Percentiles rank a stretch among this genome's conserved stretches.
These are phyloP conservation scores for Pterocarpus santalinus DNA, from an alignment of 306 rosid genomes.

Conservation along the genomic window DNA sequence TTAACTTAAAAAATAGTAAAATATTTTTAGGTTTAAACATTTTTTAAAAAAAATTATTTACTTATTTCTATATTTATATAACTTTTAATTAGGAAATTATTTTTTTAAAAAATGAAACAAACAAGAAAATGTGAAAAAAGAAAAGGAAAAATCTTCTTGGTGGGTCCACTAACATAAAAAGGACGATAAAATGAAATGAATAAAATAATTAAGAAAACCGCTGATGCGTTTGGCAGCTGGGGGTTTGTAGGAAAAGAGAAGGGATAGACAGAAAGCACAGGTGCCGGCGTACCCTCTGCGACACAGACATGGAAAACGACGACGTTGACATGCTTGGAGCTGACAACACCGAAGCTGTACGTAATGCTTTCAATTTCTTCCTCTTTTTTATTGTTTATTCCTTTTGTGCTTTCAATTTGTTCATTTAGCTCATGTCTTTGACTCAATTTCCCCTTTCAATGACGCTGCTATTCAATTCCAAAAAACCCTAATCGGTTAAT, in stretches of 20 bases:
- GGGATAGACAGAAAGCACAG: conserved; percentile 17
- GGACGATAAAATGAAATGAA: neutral
- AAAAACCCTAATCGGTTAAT: conserved; percentile 47
- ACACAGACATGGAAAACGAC: conserved; percentile 60
- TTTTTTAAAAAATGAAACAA: too few relatives aligned
- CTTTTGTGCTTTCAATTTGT: neutral
- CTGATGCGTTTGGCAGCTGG: neutral
- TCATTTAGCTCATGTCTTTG: neutral
- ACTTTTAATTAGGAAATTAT: too few relatives aligned
- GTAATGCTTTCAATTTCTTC: conserved; percentile 15
- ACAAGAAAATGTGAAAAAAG: too few relatives aligned
- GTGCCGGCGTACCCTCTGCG: conserved; percentile 34
- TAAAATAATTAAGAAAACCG: neutral
- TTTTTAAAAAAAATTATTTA: too few relatives aligned
- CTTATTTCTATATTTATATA: too few relatives aligned
- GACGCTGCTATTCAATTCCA: neutral
- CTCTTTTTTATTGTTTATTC: neutral
- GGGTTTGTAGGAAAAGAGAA: conserved; percentile 3
- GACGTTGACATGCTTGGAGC: conserved; percentile 62
- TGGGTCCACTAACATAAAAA: neutral
- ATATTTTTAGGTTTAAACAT: too few relatives aligned
- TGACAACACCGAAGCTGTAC: conserved; percentile 58
- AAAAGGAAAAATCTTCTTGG: too few relatives aligned
- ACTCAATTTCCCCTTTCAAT: neutral
- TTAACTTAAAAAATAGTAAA: too few relatives aligned